Evolutionary conservation across 805 yeast species (phyloP).

Genomic region (Ogataea minuta): DNA sequence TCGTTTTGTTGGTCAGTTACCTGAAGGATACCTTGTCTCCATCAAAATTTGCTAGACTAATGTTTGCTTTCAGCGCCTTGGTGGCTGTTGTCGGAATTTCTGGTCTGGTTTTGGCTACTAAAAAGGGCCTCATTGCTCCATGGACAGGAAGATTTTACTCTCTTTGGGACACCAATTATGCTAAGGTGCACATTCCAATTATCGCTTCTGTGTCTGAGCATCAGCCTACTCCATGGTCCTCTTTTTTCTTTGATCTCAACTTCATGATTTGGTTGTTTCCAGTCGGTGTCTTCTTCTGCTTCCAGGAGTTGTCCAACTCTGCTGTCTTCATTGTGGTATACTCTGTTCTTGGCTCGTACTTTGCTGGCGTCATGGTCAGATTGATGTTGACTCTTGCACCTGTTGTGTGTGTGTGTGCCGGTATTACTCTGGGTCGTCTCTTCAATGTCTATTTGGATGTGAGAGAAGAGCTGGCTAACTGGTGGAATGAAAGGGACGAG

Average conservation of each 20-base stretch:
- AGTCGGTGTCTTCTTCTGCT: slow-evolving; percentile 87
- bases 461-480: slow-evolving; percentile 24
- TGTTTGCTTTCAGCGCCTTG: slow-evolving; percentile 55
- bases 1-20: slow-evolving; percentile 83
- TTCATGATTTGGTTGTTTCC: slow-evolving; percentile 98
- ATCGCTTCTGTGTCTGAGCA: slow-evolving; percentile 99
- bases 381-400: slow-evolving; percentile 97
- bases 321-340: slow-evolving; percentile 91
- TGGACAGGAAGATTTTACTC: slow-evolving; percentile 99
- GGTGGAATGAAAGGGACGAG: slow-evolving; percentile 10
- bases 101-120: slow-evolving; percentile 77
- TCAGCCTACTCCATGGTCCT: slow-evolving; percentile 99
- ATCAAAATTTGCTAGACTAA: slow-evolving; percentile 67
- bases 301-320: slow-evolving; percentile 87
- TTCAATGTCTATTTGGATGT: slow-evolving; percentile 80
- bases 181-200: slow-evolving; percentile 96
- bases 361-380: slow-evolving; percentile 99
- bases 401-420: slow-evolving; percentile 89
- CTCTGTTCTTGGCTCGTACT: slow-evolving; percentile 90
- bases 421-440: slow-evolving; percentile 80
- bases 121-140: slow-evolving; percentile 93
- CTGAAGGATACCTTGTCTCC: slow-evolving; percentile 71
- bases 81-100: slow-evolving; percentile 62
- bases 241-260: slow-evolving; percentile 91
- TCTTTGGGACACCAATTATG: slow-evolving; percentile 96